These are phyloP conservation scores for Fusarium torreyae DNA, from an alignment of 2,329 filamentous ascomycete species.

Conservation along the genomic window DNA sequence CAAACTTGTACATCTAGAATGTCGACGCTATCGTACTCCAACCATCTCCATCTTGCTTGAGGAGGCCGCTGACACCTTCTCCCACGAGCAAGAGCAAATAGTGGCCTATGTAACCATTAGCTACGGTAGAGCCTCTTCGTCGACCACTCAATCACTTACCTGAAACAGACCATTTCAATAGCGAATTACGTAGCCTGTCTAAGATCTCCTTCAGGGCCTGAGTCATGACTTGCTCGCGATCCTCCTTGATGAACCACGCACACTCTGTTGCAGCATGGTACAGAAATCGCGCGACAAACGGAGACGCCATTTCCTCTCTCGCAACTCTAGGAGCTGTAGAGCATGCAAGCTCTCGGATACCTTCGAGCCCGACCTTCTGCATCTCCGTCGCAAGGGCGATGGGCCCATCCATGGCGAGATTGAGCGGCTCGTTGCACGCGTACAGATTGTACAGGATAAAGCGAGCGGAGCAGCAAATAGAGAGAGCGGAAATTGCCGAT, in stretches of 20 bases:
- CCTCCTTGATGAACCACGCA: slow-evolving; percentile 41
- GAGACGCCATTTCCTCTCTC: background rate
- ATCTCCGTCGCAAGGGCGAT: slow-evolving; percentile 37
- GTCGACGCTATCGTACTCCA: slow-evolving; percentile 1
- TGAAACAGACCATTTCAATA: slow-evolving; percentile 7
- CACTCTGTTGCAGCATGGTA: slow-evolving; percentile 42
- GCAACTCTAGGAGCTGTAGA: slow-evolving; percentile 11
- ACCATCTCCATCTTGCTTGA: background rate
- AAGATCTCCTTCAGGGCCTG: slow-evolving; percentile 24
- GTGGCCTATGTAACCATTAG: slow-evolving; percentile 4
- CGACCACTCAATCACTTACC: background rate
- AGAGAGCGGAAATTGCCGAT: slow-evolving; percentile 11
- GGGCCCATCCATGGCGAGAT: background rate
- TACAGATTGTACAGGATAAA: slow-evolving; percentile 39
- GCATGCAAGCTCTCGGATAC: slow-evolving; percentile 4
- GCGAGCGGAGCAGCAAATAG: slow-evolving; percentile 28
- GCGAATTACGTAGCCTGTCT: background rate
- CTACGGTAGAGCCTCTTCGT: no score
- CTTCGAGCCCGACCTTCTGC: slow-evolving; percentile 23
- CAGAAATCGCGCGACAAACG: slow-evolving; percentile 22
- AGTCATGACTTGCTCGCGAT: slow-evolving; percentile 29
- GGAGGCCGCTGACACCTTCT: slow-evolving; percentile 2
- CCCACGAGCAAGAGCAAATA: slow-evolving; percentile 18
- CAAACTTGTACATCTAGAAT: background rate
- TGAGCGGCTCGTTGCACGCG: slow-evolving; percentile 33